phyloP scores from a whole-genome alignment of 805 yeast genomes.

The Candida xiaguanensis region DNA sequence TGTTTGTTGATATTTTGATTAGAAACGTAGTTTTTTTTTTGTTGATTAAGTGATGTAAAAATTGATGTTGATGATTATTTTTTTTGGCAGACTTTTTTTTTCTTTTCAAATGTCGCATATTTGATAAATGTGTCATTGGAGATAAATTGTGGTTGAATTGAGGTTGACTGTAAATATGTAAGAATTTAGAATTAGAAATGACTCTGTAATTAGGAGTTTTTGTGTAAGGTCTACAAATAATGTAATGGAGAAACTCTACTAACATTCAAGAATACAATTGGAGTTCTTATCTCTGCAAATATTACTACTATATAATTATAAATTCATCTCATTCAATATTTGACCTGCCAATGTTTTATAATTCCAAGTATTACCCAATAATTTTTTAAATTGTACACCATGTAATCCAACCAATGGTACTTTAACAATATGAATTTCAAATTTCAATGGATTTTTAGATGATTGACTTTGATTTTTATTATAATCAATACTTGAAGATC shows the following conservation, averaged over 20 bases:
- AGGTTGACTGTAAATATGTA: too few species aligned
- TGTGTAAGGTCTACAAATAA: too few species aligned
- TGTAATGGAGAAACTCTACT: too few species aligned
- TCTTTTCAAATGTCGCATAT: slow-evolving; percentile 1
- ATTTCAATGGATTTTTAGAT: slow-evolving; percentile 59
- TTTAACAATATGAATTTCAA: slow-evolving; percentile 88
- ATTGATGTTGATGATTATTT: slow-evolving; percentile 2
- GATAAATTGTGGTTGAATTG: neutral
- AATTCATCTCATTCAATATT: slow-evolving; percentile 67
- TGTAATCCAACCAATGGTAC: slow-evolving; percentile 86
- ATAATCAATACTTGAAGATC: slow-evolving; percentile 23
- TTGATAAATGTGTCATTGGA: neutral
- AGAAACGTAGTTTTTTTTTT: neutral
- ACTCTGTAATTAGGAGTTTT: too few species aligned
- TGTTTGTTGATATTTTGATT: neutral
- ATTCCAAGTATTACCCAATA: slow-evolving; percentile 92
- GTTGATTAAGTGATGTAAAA: neutral
- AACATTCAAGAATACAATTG: too few species aligned
- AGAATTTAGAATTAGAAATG: too few species aligned
- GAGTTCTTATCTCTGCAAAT: neutral
- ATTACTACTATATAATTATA: slow-evolving; percentile 27
- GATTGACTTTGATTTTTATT: slow-evolving; percentile 16
- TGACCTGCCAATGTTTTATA: slow-evolving; percentile 88
- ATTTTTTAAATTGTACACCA: slow-evolving; percentile 93
- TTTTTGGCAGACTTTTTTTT: neutral